A percentile compares a stretch with the other conserved stretches of the same genome.
phyloP scores from a whole-genome alignment of 2,329 filamentous ascomycete genomes.

The Claviceps purpurea region DNA sequence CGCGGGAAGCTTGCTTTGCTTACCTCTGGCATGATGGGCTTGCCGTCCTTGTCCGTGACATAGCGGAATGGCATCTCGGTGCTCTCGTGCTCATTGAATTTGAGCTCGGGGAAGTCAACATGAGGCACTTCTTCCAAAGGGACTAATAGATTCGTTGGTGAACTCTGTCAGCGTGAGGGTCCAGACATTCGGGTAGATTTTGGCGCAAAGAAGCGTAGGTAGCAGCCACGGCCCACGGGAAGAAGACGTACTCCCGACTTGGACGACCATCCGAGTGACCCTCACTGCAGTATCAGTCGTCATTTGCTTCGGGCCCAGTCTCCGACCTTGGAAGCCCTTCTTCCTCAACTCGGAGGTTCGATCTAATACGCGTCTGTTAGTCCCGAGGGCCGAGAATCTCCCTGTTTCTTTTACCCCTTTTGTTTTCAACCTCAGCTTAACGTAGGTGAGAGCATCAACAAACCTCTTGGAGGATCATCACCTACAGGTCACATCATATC shows the following conservation, averaged over 20 bases:
- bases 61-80: slow-evolving; percentile 98
- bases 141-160: slow-evolving; percentile 32
- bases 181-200: too few species aligned
- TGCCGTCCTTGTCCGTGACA: slow-evolving; percentile 58
- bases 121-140: slow-evolving; percentile 69
- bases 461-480: slow-evolving; percentile 87
- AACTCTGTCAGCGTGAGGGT: too few species aligned
- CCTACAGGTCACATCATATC: slow-evolving; percentile 35
- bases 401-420: not conserved
- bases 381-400: not conserved
- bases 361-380: slow-evolving; percentile 38
- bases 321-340: slow-evolving; percentile 79
- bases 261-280: slow-evolving; percentile 79
- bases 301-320: slow-evolving; percentile 90
- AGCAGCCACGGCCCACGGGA: too few species aligned
- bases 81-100: slow-evolving; percentile 81
- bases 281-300: slow-evolving; percentile 95
- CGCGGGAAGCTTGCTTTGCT: slow-evolving; percentile 12
- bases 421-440: not conserved
- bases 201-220: too few species aligned
- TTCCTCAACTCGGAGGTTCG: slow-evolving; percentile 89
- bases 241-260: slow-evolving; percentile 55
- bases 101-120: slow-evolving; percentile 78
- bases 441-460: slow-evolving; percentile 13
- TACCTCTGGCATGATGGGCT: slow-evolving; percentile 87